phyloP scores from a whole-genome alignment of 345 rosid genomes.

The rapeseed (Brassica napus) region DNA sequence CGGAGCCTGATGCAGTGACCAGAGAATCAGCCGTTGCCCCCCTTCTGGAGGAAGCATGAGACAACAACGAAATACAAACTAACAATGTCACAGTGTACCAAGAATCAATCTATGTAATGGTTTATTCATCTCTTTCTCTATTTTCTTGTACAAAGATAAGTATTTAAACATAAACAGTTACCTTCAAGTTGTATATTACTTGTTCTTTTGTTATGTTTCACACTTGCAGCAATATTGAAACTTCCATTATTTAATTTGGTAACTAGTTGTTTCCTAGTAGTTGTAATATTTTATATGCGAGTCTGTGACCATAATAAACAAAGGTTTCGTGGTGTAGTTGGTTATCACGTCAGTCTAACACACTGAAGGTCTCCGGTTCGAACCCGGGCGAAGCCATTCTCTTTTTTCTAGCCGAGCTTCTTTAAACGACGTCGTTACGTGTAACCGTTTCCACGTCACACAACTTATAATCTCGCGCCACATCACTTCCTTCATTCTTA shows the following conservation, averaged over 20 bases:
- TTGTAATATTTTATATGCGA: no score
- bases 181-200: background rate
- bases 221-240: background rate
- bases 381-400: conserved; percentile 65
- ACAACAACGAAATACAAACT: background rate
- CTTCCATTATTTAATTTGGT: background rate
- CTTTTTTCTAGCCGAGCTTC: background rate
- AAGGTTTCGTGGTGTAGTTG: conserved; percentile 98
- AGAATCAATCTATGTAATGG: background rate
- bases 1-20: conserved; percentile 34
- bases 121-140: background rate
- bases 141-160: conserved; percentile 15
- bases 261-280: background rate
- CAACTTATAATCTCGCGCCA: conserved; percentile 5
- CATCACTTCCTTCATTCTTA: conserved; percentile 47
- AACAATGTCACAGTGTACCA: conserved; percentile 1
- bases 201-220: background rate
- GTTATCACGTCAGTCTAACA: conserved; percentile 99
- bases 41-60: conserved; percentile 51
- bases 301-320: background rate
- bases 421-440: conserved; percentile 15
- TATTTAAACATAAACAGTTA: background rate
- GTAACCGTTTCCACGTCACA: conserved; percentile 23
- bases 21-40: conserved; percentile 53
- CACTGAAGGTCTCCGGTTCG: conserved; percentile 99